phyloP scores from a whole-genome alignment of 2,329 filamentous ascomycete genomes.

The Mariannaea sp. region DNA sequence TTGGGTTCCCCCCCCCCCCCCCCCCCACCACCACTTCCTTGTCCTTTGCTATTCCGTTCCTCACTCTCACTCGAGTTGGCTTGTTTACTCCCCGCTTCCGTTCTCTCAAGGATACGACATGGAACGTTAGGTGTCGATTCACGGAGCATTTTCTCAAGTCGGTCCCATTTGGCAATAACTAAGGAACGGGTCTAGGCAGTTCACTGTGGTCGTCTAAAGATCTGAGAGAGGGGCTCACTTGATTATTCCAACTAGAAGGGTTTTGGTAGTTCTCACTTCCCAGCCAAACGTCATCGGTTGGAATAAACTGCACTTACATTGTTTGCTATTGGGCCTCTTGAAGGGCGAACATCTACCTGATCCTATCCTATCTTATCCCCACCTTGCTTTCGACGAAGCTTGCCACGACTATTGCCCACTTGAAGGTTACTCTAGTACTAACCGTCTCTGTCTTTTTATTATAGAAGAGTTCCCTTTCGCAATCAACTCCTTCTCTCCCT shows the following conservation, averaged over 20 bases:
- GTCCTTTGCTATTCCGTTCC: slow-evolving; percentile 10
- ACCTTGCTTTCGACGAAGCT: not conserved
- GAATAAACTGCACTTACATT: slow-evolving; percentile 8
- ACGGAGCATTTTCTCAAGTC: slow-evolving; percentile 13
- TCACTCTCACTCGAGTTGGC: not conserved
- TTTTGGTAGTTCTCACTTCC: slow-evolving; percentile 5
- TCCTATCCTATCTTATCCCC: too few species aligned
- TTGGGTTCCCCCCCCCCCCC: slow-evolving; percentile 8
- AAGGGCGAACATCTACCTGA: too few species aligned
- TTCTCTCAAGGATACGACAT: slow-evolving; percentile 6
- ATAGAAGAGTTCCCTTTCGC: not conserved
- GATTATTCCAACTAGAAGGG: slow-evolving; percentile 20
- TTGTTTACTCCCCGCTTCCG: slow-evolving; percentile 12
- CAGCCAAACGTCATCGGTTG: slow-evolving; percentile 1
- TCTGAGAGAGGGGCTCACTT: slow-evolving; percentile 23
- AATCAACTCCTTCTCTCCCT: slow-evolving; percentile 7
- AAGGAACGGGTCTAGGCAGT: slow-evolving; percentile 17
- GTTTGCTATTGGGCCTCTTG: not conserved
- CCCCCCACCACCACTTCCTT: slow-evolving; percentile 17
- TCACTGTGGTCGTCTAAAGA: slow-evolving; percentile 18
- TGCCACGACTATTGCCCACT: not conserved
- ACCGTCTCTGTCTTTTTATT: not conserved
- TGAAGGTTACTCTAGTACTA: not conserved
- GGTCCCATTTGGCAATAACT: slow-evolving; percentile 18
- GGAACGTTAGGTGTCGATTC: slow-evolving; percentile 15